Percentiles rank a stretch among this genome's conserved stretches.
Evolutionary conservation across 176 grass and related monocot species (phyloP).

Genomic region (Neostapfia colusana): DNA sequence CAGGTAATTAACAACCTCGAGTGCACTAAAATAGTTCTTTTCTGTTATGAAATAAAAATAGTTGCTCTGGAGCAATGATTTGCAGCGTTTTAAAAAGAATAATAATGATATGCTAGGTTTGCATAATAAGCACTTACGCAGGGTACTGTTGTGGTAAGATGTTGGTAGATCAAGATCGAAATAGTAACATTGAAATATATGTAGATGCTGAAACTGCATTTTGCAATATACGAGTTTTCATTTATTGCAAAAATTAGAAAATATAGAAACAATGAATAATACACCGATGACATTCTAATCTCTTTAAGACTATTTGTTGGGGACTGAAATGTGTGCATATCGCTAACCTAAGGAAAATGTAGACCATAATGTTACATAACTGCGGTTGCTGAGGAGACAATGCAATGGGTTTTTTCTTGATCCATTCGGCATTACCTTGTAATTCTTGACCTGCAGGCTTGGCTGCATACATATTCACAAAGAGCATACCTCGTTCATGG

Average conservation of each 20-base stretch:
- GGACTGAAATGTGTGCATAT: background rate
- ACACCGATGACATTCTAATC: background rate
- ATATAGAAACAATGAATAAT: background rate
- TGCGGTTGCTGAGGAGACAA: background rate
- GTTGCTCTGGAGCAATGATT: background rate
- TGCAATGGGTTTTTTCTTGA: background rate
- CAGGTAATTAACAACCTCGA: conserved; percentile 50
- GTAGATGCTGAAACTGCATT: conserved; percentile 20
- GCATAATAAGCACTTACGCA: conserved; percentile 27
- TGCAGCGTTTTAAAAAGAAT: background rate
- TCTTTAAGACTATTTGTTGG: background rate
- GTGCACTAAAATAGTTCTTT: background rate
- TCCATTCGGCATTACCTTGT: background rate
- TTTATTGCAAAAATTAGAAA: background rate
- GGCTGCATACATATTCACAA: conserved; percentile 95
- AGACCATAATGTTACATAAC: background rate
- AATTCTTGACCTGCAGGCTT: conserved; percentile 59
- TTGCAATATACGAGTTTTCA: background rate
- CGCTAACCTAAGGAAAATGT: conserved; percentile 7
- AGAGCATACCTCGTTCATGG: conserved; percentile 86
- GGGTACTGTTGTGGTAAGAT: background rate
- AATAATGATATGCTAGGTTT: background rate
- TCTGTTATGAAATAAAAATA: background rate
- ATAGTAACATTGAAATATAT: background rate
- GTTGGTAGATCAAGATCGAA: background rate